Percentiles rank a stretch among this genome's conserved stretches.
Evolutionary conservation across 805 yeast species (phyloP).

Genomic region (Suhomyces sp.): DNA sequence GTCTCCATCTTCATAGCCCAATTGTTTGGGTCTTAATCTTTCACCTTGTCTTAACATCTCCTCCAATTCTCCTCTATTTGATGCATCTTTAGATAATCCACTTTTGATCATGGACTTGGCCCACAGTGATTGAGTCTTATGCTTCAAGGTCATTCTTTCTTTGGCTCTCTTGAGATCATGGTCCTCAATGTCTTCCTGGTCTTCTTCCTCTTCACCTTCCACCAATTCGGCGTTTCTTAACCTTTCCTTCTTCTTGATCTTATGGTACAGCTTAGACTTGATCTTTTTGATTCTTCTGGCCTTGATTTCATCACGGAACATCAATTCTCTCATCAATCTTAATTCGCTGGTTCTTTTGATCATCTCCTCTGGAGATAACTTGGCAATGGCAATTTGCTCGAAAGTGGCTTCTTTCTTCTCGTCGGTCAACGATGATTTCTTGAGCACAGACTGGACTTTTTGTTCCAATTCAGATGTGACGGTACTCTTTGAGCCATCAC

Average conservation of each 20-base stretch:
- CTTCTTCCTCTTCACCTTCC: constrained; percentile 56
- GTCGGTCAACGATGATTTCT: constrained; percentile 65
- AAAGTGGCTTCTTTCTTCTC: constrained; percentile 78
- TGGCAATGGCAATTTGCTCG: constrained; percentile 82
- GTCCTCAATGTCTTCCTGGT: constrained; percentile 55
- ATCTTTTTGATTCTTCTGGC: constrained; percentile 92
- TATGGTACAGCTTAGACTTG: constrained; percentile 86
- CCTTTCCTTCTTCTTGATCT: constrained; percentile 82
- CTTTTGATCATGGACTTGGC: constrained; percentile 86
- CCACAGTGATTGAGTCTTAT: constrained; percentile 86
- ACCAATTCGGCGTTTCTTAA: constrained; percentile 67
- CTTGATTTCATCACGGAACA: constrained; percentile 92
- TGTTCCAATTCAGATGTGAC: constrained; percentile 60
- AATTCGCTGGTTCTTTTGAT: constrained; percentile 74
- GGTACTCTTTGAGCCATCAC: constrained; percentile 35
- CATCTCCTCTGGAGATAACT: constrained; percentile 77
- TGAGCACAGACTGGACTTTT: constrained; percentile 59
- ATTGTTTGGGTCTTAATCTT: constrained; percentile 64
- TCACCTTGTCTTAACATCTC: constrained; percentile 93
- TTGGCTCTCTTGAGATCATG: constrained; percentile 76
- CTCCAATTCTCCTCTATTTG: constrained; percentile 84
- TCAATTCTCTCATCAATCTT: constrained; percentile 88
- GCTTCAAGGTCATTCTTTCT: constrained; percentile 90
- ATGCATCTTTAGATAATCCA: constrained; percentile 85
- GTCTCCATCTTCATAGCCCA: constrained; percentile 61